Base-by-base conservation (phyloP, 768 basidiomycete species). In the Tylopilus vinaceipallidus region DNA sequence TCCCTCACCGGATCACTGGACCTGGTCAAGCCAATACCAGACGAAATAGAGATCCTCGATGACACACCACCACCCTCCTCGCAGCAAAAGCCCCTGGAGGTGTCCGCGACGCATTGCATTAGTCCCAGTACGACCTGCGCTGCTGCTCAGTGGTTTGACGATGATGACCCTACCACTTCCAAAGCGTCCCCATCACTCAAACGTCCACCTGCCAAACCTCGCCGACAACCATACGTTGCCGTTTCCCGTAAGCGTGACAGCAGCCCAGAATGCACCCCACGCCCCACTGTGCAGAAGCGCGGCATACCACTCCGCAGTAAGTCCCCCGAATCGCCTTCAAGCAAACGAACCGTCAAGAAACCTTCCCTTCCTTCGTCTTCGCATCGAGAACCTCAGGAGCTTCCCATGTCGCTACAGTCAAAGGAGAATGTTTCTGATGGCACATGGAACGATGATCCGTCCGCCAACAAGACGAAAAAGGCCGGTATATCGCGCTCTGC, bases 1-100 rank as follows among this genome's bases (percentile, higher is more conserved):
- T 67, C 63, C 16, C 29, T 56, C 1, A 13, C 22, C 12, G 52
- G 52, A 33, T 64, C 66, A 38, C 66, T 66, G 40, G 65, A 65
- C 5, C 12, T 53, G 13, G 34, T 47, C 44, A 57, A 50, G 23
- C 57, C 57, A 0, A 55, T 63, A 47, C 61, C 63, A 14, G 52
- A 58, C 16, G 59, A 47, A 9, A 42, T 61, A 22, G 47, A 47
- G 11, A 34, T 51, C 39, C 19, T 39, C n/a, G 45, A 41, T 12
- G 36, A 19, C 10, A n/a, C 10, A 36, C 16, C 17, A 2, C 33
- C 38, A 1, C 27, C 42, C 22, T 38, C 49, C 10, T 19, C 54
- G 22, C 45, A 22, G 13, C 43, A 49, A 20, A 45, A 12, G 22
- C 20, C 37, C 7, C 29, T 50, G 16, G 35, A 30, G 32, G 24